Conservation (phyloP, 495 filamentous ascomycete species). For the Aspergillus egyptiacus region DNA sequence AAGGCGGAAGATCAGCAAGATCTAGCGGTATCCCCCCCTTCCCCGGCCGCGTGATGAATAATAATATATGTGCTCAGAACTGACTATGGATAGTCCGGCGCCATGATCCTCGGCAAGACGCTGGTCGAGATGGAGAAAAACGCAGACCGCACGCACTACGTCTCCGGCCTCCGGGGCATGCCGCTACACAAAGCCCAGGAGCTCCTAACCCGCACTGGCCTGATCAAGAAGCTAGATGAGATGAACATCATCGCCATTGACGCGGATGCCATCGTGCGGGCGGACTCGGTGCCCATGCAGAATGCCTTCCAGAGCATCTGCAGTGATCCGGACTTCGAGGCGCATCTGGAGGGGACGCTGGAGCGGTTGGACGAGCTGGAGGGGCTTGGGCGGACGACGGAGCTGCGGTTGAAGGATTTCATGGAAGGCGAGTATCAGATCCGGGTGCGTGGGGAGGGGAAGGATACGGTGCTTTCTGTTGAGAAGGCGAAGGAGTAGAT, state of each 20-base stretch:
- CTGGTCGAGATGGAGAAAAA: slow-evolving; percentile 69
- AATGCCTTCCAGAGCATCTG: slow-evolving; percentile 82
- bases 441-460: neutral
- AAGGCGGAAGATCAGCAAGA: slow-evolving; percentile 99
- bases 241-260: slow-evolving; percentile 96
- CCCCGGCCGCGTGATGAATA: no score
- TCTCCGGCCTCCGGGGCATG: slow-evolving; percentile 75
- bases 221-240: slow-evolving; percentile 86
- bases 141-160: slow-evolving; percentile 54
- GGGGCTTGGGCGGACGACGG: slow-evolving; percentile 82
- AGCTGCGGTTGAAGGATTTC: slow-evolving; percentile 84
- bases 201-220: slow-evolving; percentile 93
- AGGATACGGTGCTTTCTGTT: neutral
- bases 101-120: slow-evolving; percentile 89
- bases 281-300: slow-evolving; percentile 95
- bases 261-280: slow-evolving; percentile 77
- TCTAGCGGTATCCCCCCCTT: slow-evolving; percentile 74
- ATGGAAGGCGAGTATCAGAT: slow-evolving; percentile 81
- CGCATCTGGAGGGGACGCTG: slow-evolving; percentile 75
- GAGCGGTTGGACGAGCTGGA: slow-evolving; percentile 84
- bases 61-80: no score
- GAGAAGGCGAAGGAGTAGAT: neutral
- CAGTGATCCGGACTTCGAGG: slow-evolving; percentile 61
- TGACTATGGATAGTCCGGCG: slow-evolving; percentile 68
- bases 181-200: slow-evolving; percentile 81